These are phyloP conservation scores for Piper longum DNA, from an alignment of 164 flowering plant species.

Conservation along the genomic window DNA sequence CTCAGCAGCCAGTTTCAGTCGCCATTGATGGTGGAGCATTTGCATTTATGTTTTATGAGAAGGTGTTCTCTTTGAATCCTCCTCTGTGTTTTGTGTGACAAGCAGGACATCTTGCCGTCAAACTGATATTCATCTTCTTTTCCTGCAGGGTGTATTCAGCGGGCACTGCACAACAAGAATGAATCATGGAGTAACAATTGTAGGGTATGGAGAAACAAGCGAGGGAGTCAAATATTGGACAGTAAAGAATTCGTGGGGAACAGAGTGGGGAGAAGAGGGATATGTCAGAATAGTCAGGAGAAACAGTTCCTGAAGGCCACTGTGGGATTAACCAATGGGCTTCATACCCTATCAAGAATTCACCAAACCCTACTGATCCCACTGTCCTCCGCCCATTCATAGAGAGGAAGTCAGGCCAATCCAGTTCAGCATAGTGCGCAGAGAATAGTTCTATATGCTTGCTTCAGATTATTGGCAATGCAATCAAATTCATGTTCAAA, in stretches of 20 bases:
- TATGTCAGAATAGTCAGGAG: constrained; percentile 15
- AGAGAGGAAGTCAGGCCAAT: constrained; percentile 11
- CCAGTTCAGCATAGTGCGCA: neutral
- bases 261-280: constrained; percentile 22
- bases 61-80: constrained; percentile 8
- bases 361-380: constrained; percentile 1
- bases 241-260: constrained; percentile 28
- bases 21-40: constrained; percentile 25
- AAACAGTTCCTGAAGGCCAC: constrained; percentile 9
- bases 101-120: neutral
- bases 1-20: constrained; percentile 21
- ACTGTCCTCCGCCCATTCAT: constrained; percentile 7
- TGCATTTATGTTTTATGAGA: constrained; percentile 19
- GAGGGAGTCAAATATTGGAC: constrained; percentile 19
- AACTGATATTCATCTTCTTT: neutral
- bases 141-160: constrained; percentile 17
- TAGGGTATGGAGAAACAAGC: constrained; percentile 18
- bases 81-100: neutral
- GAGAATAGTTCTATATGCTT: neutral
- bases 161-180: constrained; percentile 18
- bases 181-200: constrained; percentile 22
- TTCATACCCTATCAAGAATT: constrained; percentile 17
- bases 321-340: constrained; percentile 22
- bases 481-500: neutral
- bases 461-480: neutral